Conservation (phyloP, 305 asterid genomes). For the Coffea humblotiana region DNA sequence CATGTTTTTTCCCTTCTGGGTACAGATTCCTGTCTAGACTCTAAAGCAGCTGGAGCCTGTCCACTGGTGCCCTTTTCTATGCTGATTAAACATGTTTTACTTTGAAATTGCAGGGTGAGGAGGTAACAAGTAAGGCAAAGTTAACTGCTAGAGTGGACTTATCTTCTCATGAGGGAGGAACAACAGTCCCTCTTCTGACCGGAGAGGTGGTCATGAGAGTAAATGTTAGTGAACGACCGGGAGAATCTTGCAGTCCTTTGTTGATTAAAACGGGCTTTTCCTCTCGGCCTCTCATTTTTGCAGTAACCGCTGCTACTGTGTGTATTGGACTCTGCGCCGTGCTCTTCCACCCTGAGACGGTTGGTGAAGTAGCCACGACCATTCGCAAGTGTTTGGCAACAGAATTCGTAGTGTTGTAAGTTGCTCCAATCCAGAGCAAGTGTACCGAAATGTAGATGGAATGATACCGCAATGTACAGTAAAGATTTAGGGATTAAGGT, state of each 20-base stretch:
- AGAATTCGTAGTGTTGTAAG: slow-evolving; percentile 26
- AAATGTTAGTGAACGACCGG: slow-evolving; percentile 28
- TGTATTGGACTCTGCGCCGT: slow-evolving; percentile 71
- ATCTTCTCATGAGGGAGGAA: slow-evolving; percentile 26
- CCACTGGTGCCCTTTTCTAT: neutral
- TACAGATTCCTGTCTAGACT: too few species aligned
- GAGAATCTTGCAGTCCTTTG: slow-evolving; percentile 35
- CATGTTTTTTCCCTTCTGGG: too few species aligned
- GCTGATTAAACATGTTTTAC: neutral
- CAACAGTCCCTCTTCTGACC: slow-evolving; percentile 49
- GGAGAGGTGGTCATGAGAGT: slow-evolving; percentile 45
- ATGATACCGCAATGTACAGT: slow-evolving; percentile 1
- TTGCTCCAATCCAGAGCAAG: neutral
- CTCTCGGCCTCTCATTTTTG: slow-evolving; percentile 46
- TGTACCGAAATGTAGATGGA: neutral
- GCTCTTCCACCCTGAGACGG: slow-evolving; percentile 63
- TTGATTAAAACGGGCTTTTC: slow-evolving; percentile 30
- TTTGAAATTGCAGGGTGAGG: slow-evolving; percentile 39
- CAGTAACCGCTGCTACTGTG: slow-evolving; percentile 41
- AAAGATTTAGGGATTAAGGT: neutral
- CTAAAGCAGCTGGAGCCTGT: neutral
- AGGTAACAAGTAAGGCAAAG: slow-evolving; percentile 22
- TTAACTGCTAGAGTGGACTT: slow-evolving; percentile 16
- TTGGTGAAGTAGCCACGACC: slow-evolving; percentile 54
- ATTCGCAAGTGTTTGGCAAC: slow-evolving; percentile 64